These are phyloP conservation scores for Alternaria infectoria DNA, from an alignment of 2,329 filamentous ascomycete species.

Conservation along the genomic window DNA sequence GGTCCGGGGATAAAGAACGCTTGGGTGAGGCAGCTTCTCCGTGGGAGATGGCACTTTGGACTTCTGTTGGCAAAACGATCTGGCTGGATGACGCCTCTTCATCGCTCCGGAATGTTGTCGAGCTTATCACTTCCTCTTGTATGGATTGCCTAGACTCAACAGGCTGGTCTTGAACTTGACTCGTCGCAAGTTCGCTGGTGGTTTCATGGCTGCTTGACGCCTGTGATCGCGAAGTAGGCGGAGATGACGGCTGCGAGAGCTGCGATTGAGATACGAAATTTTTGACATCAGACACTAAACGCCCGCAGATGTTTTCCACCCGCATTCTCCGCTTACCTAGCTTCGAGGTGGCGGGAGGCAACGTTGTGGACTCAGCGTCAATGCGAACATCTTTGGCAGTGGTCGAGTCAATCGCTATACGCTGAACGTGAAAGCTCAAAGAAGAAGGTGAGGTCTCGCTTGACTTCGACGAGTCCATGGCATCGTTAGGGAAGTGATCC, in stretches of 20 bases:
- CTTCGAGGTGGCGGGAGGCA: slow-evolving; percentile 50
- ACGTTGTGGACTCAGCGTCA: slow-evolving; percentile 23
- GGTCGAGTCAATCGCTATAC: slow-evolving; percentile 71
- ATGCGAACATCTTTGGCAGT: slow-evolving; percentile 33
- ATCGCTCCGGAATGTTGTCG: neutral
- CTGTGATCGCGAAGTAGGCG: slow-evolving; percentile 58
- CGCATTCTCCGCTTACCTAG: slow-evolving; percentile 70
- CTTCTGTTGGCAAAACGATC: neutral
- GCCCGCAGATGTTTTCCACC: slow-evolving; percentile 68
- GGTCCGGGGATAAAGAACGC: slow-evolving; percentile 8
- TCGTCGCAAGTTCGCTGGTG: slow-evolving; percentile 26
- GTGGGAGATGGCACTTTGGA: neutral
- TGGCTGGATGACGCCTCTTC: neutral
- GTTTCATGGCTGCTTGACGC: slow-evolving; percentile 25
- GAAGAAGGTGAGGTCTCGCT: slow-evolving; percentile 62
- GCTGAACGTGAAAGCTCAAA: slow-evolving; percentile 69
- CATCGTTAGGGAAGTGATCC: slow-evolving; percentile 54
- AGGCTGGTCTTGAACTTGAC: slow-evolving; percentile 4
- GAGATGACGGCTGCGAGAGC: slow-evolving; percentile 66
- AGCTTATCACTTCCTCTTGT: neutral
- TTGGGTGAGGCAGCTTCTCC: slow-evolving; percentile 1
- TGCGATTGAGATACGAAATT: slow-evolving; percentile 67
- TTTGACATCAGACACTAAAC: slow-evolving; percentile 70
- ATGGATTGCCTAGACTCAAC: neutral
- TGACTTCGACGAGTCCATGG: slow-evolving; percentile 59